A percentile compares a stretch with the other conserved stretches of the same genome.
phyloP scores from a whole-genome alignment of 805 yeast species.

The Candida suzukii region DNA sequence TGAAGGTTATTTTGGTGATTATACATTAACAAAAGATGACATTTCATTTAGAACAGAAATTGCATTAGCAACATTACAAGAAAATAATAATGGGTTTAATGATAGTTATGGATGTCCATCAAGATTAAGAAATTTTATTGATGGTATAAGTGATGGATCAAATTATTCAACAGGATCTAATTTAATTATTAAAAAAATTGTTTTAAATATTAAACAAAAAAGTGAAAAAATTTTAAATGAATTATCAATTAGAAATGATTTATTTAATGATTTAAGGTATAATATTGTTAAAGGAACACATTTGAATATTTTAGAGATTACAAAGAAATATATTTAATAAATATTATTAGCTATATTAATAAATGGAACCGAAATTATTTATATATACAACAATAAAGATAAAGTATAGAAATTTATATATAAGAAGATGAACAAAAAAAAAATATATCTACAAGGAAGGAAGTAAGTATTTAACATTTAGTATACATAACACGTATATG shows the following conservation, averaged over 20 bases:
- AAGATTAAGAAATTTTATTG: slow-evolving; percentile 30
- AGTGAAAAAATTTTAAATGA: background rate
- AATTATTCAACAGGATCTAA: slow-evolving; percentile 27
- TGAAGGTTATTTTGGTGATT: slow-evolving; percentile 63
- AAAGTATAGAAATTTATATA: too few relatives aligned
- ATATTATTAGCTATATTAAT: too few relatives aligned
- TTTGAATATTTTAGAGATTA: slow-evolving; percentile 4
- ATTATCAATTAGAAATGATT: slow-evolving; percentile 4
- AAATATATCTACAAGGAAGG: too few relatives aligned
- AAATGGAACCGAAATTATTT: too few relatives aligned
- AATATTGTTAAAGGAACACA: slow-evolving; percentile 12
- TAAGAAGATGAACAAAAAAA: too few relatives aligned
- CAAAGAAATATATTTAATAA: slow-evolving; percentile 1
- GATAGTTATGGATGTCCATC: slow-evolving; percentile 20
- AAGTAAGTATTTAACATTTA: too few relatives aligned
- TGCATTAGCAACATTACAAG: slow-evolving; percentile 57
- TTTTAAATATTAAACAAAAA: slow-evolving; percentile 1
- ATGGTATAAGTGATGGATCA: slow-evolving; percentile 43
- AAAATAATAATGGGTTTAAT: slow-evolving; percentile 8
- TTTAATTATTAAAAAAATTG: slow-evolving; percentile 24
- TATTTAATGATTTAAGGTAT: slow-evolving; percentile 11
- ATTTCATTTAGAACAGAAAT: slow-evolving; percentile 70
- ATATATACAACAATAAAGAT: background rate
- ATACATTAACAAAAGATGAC: slow-evolving; percentile 47
- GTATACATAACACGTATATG: too few relatives aligned